These are phyloP conservation scores for Candida wancherniae DNA, from an alignment of 805 yeast genomes.

Conservation along the genomic window DNA sequence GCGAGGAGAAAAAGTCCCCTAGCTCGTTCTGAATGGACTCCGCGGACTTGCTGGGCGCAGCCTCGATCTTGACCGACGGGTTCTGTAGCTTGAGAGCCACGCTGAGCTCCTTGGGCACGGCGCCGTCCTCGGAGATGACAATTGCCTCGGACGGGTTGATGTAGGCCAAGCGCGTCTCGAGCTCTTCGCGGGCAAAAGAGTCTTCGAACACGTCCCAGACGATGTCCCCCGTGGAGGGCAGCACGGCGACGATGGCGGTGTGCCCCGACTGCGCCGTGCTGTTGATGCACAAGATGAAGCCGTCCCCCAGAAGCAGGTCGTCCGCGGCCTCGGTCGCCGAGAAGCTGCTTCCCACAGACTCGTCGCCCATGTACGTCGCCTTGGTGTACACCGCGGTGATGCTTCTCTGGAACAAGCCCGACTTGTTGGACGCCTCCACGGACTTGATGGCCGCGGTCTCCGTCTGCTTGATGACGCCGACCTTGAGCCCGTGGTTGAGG, in stretches of 20 bases:
- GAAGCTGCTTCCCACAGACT: slow-evolving; percentile 11
- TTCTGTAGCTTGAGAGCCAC: slow-evolving; percentile 17
- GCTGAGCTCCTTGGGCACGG: slow-evolving; percentile 29
- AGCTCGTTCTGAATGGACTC: slow-evolving; percentile 14
- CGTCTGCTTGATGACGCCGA: slow-evolving; percentile 81
- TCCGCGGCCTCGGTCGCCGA: slow-evolving; percentile 12
- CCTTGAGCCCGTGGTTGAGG: slow-evolving; percentile 66
- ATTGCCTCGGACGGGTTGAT: slow-evolving; percentile 75
- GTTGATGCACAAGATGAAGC: slow-evolving; percentile 44
- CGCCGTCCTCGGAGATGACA: slow-evolving; percentile 31
- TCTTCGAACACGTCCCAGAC: slow-evolving; percentile 70
- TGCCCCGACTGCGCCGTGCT: slow-evolving; percentile 14
- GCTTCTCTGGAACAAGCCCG: slow-evolving; percentile 58
- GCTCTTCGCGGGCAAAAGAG: slow-evolving; percentile 46
- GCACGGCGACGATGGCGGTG: slow-evolving; percentile 53
- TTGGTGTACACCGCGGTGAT: slow-evolving; percentile 71
- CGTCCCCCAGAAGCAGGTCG: no score
- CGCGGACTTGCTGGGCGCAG: slow-evolving; percentile 2
- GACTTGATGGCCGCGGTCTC: slow-evolving; percentile 76
- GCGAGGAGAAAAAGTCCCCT: slow-evolving; percentile 22
- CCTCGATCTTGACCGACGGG: slow-evolving; percentile 8
- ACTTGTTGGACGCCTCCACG: slow-evolving; percentile 43
- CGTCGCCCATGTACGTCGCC: slow-evolving; percentile 77
- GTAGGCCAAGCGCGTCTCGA: slow-evolving; percentile 72
- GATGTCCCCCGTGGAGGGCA: slow-evolving; percentile 72